Conservation (phyloP, 192 early-diverging fungal genomes). For the Backusella liffmaniae region DNA sequence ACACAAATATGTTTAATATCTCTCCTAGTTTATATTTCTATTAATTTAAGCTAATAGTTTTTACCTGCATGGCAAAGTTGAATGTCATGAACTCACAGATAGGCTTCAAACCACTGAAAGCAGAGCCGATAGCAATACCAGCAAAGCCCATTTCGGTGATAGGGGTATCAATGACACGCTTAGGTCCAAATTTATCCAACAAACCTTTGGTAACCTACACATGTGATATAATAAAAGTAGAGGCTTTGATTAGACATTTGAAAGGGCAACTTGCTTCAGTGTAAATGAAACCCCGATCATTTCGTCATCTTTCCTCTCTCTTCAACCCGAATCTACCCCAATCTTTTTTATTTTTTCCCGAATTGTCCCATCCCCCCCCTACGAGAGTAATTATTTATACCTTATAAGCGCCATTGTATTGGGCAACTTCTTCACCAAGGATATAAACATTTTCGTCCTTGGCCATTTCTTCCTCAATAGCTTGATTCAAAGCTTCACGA, state of each 20-base stretch:
- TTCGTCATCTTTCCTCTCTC: conserved; percentile 1
- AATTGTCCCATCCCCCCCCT: conserved; percentile 22
- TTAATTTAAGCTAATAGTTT: background rate
- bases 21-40: background rate
- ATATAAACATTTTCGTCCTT: conserved; percentile 89
- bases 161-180: conserved; percentile 97
- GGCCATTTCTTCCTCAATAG: conserved; percentile 96
- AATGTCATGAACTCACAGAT: conserved; percentile 99
- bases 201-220: conserved; percentile 93
- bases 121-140: conserved; percentile 94
- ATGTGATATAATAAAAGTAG: background rate
- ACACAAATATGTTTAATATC: background rate
- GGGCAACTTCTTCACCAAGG: conserved; percentile 97
- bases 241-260: background rate
- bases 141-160: conserved; percentile 99
- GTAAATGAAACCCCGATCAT: background rate
- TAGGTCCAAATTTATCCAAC: conserved; percentile 94
- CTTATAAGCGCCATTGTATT: conserved; percentile 99
- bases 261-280: background rate
- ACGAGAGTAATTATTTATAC: conserved; percentile 41
- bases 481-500: conserved; percentile 95
- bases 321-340: conserved; percentile 12
- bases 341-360: conserved; percentile 32
- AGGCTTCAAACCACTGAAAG: conserved; percentile 90
- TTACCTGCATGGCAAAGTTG: conserved; percentile 99